Percentiles rank a stretch among this genome's conserved stretches.
These are phyloP conservation scores for Thielaviopsis euricoi DNA, from an alignment of 2,329 filamentous ascomycete genomes.

Conservation along the genomic window DNA sequence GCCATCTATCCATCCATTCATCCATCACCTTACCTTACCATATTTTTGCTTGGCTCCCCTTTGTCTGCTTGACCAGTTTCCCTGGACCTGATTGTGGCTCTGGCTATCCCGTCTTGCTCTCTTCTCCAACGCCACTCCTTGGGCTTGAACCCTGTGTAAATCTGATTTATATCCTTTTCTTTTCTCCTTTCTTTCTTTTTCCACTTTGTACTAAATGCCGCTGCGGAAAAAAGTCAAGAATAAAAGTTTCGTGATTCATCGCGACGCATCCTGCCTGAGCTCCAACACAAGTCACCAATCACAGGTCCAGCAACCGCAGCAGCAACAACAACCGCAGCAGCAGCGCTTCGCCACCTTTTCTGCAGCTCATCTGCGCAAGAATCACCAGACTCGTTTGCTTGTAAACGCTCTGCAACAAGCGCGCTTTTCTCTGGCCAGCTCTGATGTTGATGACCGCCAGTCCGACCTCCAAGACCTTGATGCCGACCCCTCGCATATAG, in stretches of 20 bases:
- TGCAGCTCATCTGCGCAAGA: not conserved
- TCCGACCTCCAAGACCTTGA: constrained; percentile 2
- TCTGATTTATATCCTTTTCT: not conserved
- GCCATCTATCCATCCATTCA: not conserved
- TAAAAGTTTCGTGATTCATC: constrained; percentile 9
- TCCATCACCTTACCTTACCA: not conserved
- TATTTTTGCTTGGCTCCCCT: not conserved
- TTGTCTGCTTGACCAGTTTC: not conserved
- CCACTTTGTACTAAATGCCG: constrained; percentile 7
- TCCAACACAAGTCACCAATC: constrained; percentile 10
- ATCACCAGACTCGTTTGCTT: not conserved
- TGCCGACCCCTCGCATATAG: not conserved
- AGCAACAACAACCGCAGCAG: not conserved
- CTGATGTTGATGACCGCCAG: not conserved
- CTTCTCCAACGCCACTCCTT: not conserved
- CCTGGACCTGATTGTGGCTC: not conserved
- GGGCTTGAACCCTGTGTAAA: not conserved
- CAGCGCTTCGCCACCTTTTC: not conserved
- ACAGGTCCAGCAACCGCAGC: not conserved
- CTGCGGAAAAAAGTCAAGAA: constrained; percentile 8
- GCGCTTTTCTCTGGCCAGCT: not conserved
- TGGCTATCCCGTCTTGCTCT: not conserved
- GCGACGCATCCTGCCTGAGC: constrained; percentile 11
- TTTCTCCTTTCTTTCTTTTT: not conserved
- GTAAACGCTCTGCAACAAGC: not conserved